phyloP scores from a whole-genome alignment of 768 basidiomycete species.

The Phaeotremella skinneri region DNA sequence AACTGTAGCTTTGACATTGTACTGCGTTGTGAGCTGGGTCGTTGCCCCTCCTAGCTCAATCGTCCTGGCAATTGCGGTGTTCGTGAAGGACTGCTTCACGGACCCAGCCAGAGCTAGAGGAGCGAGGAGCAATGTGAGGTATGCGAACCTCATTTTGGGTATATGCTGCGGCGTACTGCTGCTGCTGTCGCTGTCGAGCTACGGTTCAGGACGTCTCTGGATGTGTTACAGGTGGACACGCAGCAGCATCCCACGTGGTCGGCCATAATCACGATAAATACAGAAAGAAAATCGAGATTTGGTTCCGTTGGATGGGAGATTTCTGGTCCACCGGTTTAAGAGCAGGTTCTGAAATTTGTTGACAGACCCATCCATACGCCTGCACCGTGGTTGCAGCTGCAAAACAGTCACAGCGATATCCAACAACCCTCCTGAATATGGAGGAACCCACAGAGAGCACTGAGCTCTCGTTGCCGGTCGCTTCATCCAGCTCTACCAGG shows the following conservation, averaged over 20 bases:
- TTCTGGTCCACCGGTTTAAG: slow-evolving; percentile 1
- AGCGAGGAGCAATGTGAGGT: slow-evolving; percentile 12
- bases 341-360: not conserved
- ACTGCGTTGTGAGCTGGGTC: slow-evolving; percentile 84
- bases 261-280: not conserved
- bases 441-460: not conserved
- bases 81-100: slow-evolving; percentile 42
- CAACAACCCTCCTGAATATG: not conserved
- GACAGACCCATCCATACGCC: not conserved
- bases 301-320: slow-evolving; percentile 1
- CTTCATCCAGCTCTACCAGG: not conserved
- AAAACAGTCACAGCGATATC: not conserved
- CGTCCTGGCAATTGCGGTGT: slow-evolving; percentile 78
- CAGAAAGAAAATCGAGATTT: not conserved
- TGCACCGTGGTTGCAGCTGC: not conserved
- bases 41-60: slow-evolving; percentile 86
- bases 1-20: slow-evolving; percentile 71
- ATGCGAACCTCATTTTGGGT: slow-evolving; percentile 1
- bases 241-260: too few relatives aligned
- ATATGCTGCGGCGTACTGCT: not conserved
- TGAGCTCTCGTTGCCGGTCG: not conserved
- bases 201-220: too few relatives aligned
- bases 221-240: too few relatives aligned
- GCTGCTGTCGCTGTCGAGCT: too few relatives aligned
- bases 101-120: slow-evolving; percentile 18